These are phyloP conservation scores for Fusarium sp. DNA, from an alignment of 2,329 filamentous ascomycete genomes.

Conservation along the genomic window DNA sequence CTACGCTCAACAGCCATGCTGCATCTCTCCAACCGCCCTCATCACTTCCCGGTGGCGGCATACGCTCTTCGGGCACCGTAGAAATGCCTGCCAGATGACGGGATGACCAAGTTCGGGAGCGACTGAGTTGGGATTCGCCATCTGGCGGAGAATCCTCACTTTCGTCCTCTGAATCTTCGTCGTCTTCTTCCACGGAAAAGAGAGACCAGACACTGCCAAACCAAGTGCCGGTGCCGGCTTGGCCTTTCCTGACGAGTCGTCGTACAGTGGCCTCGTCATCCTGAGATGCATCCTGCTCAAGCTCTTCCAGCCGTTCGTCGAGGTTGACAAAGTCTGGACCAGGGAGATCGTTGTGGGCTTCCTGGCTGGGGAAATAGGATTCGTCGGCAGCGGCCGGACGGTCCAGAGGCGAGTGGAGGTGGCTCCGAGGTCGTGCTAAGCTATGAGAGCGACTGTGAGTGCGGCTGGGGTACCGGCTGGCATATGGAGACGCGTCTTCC, in stretches of 20 bases:
- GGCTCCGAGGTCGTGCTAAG: slow-evolving; percentile 50
- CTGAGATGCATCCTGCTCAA: slow-evolving; percentile 61
- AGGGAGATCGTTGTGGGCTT: slow-evolving; percentile 51
- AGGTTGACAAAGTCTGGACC: slow-evolving; percentile 73
- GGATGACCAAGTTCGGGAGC: slow-evolving; percentile 49
- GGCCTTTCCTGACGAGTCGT: slow-evolving; percentile 65
- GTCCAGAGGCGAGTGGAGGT: slow-evolving; percentile 59
- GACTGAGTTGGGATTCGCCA: slow-evolving; percentile 45
- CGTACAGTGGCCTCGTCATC: slow-evolving; percentile 70
- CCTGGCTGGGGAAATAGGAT: slow-evolving; percentile 42
- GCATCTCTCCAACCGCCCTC: slow-evolving; percentile 74
- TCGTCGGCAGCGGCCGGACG: slow-evolving; percentile 43
- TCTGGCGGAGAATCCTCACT: slow-evolving; percentile 49
- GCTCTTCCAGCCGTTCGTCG: slow-evolving; percentile 67
- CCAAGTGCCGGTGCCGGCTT: slow-evolving; percentile 66
- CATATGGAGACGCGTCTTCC: slow-evolving; percentile 50
- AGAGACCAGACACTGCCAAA: slow-evolving; percentile 70
- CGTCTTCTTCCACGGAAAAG: slow-evolving; percentile 71
- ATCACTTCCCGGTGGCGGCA: slow-evolving; percentile 62
- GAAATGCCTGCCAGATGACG: slow-evolving; percentile 56
- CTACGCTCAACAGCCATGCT: slow-evolving; percentile 74
- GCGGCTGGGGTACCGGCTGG: slow-evolving; percentile 62
- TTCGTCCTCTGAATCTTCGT: slow-evolving; percentile 61
- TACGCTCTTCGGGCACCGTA: slow-evolving; percentile 56
- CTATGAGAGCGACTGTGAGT: slow-evolving; percentile 53